Conservation (phyloP, 345 rosid genomes). For the Euphorbia pulcherrima region DNA sequence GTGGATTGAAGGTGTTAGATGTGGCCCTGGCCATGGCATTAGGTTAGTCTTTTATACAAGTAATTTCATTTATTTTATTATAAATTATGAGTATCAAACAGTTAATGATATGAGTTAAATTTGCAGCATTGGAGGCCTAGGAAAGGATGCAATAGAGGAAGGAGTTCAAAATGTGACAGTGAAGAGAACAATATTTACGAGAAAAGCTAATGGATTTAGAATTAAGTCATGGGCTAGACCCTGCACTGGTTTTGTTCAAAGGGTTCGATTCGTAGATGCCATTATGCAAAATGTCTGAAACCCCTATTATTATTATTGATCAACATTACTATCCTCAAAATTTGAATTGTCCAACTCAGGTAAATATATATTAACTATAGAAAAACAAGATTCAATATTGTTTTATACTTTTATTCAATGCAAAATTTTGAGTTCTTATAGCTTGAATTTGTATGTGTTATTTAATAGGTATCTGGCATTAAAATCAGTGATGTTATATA, state of each 20-base stretch:
- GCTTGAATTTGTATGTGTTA: neutral
- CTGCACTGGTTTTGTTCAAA: neutral
- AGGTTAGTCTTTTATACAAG: neutral
- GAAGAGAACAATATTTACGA: neutral
- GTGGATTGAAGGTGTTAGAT: slow-evolving; percentile 24
- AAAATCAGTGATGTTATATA: neutral
- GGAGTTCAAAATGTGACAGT: slow-evolving; percentile 10
- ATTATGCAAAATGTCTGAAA: slow-evolving; percentile 10
- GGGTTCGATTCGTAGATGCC: neutral
- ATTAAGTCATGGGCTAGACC: slow-evolving; percentile 14
- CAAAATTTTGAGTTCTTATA: neutral
- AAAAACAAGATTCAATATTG: neutral
- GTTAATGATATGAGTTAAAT: neutral
- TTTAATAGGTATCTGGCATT: neutral
- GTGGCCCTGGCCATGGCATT: slow-evolving; percentile 32
- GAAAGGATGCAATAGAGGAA: neutral
- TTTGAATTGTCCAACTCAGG: neutral
- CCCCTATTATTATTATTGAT: slow-evolving; percentile 14
- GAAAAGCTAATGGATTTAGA: slow-evolving; percentile 5
- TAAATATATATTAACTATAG: neutral
- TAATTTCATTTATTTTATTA: too few relatives aligned
- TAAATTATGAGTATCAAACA: too few relatives aligned
- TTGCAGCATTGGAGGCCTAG: slow-evolving; percentile 13
- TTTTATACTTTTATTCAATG: too few relatives aligned
- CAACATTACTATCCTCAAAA: slow-evolving; percentile 9